Evolutionary conservation across 441 rosid species (phyloP), one percentile per base, ranked within the genome.

Genomic region (Gossypium aridum): DNA sequence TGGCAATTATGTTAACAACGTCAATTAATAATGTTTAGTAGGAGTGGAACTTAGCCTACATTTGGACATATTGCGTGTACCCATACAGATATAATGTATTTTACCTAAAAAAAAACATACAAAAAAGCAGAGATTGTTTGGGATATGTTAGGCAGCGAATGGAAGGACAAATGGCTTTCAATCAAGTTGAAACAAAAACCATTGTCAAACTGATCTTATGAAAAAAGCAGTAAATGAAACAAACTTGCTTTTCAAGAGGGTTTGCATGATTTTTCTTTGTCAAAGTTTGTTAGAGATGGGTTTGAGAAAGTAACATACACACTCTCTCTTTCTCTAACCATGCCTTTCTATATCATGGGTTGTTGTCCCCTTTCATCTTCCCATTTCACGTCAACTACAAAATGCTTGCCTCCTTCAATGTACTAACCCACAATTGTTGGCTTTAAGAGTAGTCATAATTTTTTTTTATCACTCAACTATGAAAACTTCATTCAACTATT

Each of bases 131-230:
- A 53, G 26, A 51, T 17, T 39, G 7, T 7, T 9, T 68, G 63
- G 69, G 80, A 57, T 71, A 65, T 76, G 78, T 80, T 83, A 76
- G 82, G 84, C 76, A 76, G 64, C 79, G 19, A 74, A 73, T 61
- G 31, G 17, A n/a, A 39, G 61, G 78, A 72, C 66, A 75, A 16
- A 49, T 51, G 70, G 57, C 57, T 49, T 37, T 37, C 55, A 37
- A 14, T 16, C 10, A 54, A 45, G 63, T 51, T 49, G 28, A 16
- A 28, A 49, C 16, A 54, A 54, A 31, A 1, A 16, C 37, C 49
- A 26, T 68, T 67, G 68, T 72, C 76, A 65, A 66, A 16, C 4
- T 20, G 10, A 64, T 79, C 20, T 37, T 64, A 13, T 47, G 37
- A 25, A 39, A 74, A 79, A 37, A 7, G 43, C 43, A 17, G 31